These are phyloP conservation scores for Primulina huaijiensis DNA, from an alignment of 257 asterid species.

Conservation along the genomic window DNA sequence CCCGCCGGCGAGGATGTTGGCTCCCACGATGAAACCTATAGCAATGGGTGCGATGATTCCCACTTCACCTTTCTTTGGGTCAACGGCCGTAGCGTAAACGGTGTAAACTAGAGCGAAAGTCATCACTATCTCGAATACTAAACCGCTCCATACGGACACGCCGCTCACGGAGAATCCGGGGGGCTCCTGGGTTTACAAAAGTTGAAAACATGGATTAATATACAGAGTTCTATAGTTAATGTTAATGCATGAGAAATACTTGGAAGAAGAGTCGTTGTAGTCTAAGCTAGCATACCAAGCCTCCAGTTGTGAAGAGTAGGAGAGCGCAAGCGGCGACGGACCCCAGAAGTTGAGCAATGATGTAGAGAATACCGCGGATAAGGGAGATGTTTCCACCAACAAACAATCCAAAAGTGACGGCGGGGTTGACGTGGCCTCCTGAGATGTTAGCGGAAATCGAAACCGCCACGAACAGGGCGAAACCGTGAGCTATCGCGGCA, in stretches of 20 bases:
- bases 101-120: conserved; percentile 58
- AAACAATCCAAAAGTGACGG: conserved; percentile 56
- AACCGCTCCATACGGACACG: conserved; percentile 33
- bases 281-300: conserved; percentile 29
- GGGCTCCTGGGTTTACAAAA: conserved; percentile 20
- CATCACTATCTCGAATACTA: conserved; percentile 50
- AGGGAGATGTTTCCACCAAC: conserved; percentile 58
- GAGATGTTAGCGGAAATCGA: conserved; percentile 55
- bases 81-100: conserved; percentile 59
- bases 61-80: conserved; percentile 56
- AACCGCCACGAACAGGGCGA: conserved; percentile 56
- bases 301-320: conserved; percentile 44
- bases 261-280: not conserved
- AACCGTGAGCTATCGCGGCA: conserved; percentile 53
- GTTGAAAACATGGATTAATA: not conserved
- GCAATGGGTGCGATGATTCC: conserved; percentile 52
- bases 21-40: conserved; percentile 53
- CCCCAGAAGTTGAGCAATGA: conserved; percentile 59
- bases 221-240: no score
- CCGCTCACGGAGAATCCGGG: conserved; percentile 30
- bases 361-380: conserved; percentile 49
- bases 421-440: conserved; percentile 73
- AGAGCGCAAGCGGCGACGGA: conserved; percentile 44
- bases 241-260: no score
- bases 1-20: conserved; percentile 54